These are phyloP conservation scores for Collybia sp. DNA, from an alignment of 768 basidiomycete genomes.

Conservation along the genomic window DNA sequence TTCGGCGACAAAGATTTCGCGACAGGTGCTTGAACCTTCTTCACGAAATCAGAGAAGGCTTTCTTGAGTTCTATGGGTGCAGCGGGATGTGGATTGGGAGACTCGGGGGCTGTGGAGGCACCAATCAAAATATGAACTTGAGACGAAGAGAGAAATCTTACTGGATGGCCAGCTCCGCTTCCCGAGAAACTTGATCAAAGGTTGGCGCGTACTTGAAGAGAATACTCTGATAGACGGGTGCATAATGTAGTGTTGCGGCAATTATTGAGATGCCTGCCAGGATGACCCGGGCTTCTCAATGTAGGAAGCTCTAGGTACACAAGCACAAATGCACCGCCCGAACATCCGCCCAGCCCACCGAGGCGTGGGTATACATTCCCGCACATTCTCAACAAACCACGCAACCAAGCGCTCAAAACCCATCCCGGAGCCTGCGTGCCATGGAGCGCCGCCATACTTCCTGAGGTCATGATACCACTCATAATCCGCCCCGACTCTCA, in stretches of 20 bases:
- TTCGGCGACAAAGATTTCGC: constrained; percentile 8
- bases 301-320: too few relatives aligned
- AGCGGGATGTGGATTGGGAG: constrained; percentile 57
- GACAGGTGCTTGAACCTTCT: constrained; percentile 22
- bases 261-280: too few relatives aligned
- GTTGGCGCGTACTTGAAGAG: constrained; percentile 44
- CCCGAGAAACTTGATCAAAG: constrained; percentile 61
- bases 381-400: constrained; percentile 88
- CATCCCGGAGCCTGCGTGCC: constrained; percentile 94
- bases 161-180: constrained; percentile 47
- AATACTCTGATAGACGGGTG: constrained; percentile 27
- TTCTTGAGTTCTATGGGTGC: constrained; percentile 60
- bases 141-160: constrained; percentile 18
- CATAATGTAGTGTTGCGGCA: constrained; percentile 12
- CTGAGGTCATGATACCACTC: constrained; percentile 84
- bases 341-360: constrained; percentile 82
- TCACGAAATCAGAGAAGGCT: constrained; percentile 39
- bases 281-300: too few relatives aligned
- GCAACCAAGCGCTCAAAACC: constrained; percentile 90
- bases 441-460: constrained; percentile 81
- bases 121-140: background rate
- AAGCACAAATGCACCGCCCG: too few relatives aligned
- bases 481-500: constrained; percentile 42
- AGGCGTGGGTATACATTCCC: constrained; percentile 91
- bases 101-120: constrained; percentile 22